These are phyloP conservation scores for Avena eriantha DNA, from an alignment of 176 grass and related monocot species.

Conservation along the genomic window DNA sequence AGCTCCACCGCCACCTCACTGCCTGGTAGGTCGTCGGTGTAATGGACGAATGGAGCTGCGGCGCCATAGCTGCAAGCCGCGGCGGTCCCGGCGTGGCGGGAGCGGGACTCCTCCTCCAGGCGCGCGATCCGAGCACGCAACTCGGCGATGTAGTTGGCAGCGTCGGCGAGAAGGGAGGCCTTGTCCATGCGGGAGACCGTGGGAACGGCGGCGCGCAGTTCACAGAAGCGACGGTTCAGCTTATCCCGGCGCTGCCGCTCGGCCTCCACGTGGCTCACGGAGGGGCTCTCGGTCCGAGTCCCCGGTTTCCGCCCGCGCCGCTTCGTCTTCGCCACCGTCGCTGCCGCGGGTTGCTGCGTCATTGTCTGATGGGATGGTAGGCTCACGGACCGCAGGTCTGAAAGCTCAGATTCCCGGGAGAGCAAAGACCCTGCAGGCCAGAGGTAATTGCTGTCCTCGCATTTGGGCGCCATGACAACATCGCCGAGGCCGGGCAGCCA, in stretches of 20 bases:
- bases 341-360: not conserved
- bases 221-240: constrained; percentile 24
- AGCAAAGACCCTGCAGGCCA: constrained; percentile 18
- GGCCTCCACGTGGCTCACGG: constrained; percentile 65
- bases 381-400: not conserved
- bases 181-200: not conserved
- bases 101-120: not conserved
- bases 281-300: not conserved
- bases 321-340: constrained; percentile 4
- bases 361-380: not conserved
- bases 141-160: not conserved
- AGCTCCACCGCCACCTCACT: too few relatives aligned
- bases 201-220: not conserved
- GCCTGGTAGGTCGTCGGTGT: too few relatives aligned
- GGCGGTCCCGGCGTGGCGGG: not conserved
- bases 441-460: not conserved
- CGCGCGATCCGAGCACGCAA: not conserved
- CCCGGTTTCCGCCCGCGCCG: constrained; percentile 46
- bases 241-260: constrained; percentile 76
- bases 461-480: constrained; percentile 11
- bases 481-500: constrained; percentile 35
- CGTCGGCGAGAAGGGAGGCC: not conserved
- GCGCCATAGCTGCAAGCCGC: too few relatives aligned
- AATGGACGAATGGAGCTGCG: too few relatives aligned
- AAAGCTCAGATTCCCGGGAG: constrained; percentile 13